phyloP scores from a whole-genome alignment of 257 asterid genomes.

The Ajuga chamaepitys region DNA sequence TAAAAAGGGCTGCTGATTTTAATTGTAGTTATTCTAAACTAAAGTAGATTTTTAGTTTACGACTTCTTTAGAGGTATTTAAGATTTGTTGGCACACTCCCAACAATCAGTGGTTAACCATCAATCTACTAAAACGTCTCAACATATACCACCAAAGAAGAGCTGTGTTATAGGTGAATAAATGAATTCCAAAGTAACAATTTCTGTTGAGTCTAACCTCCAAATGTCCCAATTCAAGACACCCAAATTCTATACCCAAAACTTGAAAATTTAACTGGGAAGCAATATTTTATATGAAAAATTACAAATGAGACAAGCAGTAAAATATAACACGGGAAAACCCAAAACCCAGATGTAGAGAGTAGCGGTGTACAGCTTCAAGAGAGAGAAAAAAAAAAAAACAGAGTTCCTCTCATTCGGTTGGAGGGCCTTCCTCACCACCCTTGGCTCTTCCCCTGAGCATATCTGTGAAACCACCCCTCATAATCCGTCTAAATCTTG shows the following conservation, averaged over 20 bases:
- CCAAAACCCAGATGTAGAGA: background rate
- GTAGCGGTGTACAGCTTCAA: no score
- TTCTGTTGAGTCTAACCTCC: background rate
- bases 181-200: background rate
- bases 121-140: no score
- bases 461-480: conserved; percentile 82
- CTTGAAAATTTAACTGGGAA: background rate
- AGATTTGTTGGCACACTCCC: no score
- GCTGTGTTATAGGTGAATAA: no score
- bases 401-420: conserved; percentile 21
- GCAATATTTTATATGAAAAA: background rate
- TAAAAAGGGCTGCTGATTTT: no score
- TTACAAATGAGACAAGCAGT: background rate
- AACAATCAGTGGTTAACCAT: no score
- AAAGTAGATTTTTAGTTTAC: no score
- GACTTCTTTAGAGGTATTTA: no score
- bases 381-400: no score
- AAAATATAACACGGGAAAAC: background rate
- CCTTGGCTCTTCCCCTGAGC: conserved; percentile 75
- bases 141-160: no score
- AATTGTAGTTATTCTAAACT: no score
- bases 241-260: conserved; percentile 3
- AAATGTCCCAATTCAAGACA: background rate
- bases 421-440: conserved; percentile 43
- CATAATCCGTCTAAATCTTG: conserved; percentile 87